Evolutionary conservation across 2,329 filamentous ascomycete species (phyloP).

Genomic region (Ceratocystis cubensis): DNA sequence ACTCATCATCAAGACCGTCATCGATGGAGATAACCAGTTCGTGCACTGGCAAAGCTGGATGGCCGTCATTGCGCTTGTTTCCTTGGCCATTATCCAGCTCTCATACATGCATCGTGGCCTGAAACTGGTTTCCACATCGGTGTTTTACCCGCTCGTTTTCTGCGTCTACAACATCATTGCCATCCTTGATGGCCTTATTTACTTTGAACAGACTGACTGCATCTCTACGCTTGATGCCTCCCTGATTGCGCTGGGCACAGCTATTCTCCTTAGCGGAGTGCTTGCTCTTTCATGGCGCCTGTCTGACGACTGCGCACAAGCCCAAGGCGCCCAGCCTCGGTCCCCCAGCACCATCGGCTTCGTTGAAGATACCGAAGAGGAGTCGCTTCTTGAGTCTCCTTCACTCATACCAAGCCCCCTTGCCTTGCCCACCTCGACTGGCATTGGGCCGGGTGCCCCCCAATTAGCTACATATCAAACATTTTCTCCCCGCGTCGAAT

Average conservation of each 20-base stretch:
- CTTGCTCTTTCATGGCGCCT: conserved; percentile 88
- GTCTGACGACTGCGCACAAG: conserved; percentile 47
- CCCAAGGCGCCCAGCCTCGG: conserved; percentile 35
- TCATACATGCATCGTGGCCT: conserved; percentile 92
- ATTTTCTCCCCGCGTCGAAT: conserved; percentile 32
- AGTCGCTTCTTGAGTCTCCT: conserved; percentile 24
- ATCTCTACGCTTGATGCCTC: conserved; percentile 64
- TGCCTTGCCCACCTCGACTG: conserved; percentile 29
- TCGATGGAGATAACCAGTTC: conserved; percentile 85
- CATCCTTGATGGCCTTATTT: conserved; percentile 92
- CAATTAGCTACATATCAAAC: conserved; percentile 19
- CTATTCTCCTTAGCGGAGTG: conserved; percentile 75
- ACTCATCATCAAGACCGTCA: conserved; percentile 71
- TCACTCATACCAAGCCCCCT: conserved; percentile 24
- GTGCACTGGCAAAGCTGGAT: conserved; percentile 90
- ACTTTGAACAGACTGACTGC: conserved; percentile 78
- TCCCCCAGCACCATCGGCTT: conserved; percentile 71
- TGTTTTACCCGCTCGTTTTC: conserved; percentile 93
- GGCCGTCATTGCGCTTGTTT: conserved; percentile 69
- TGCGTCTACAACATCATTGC: conserved; percentile 99
- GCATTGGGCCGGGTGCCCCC: conserved; percentile 26
- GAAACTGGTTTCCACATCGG: conserved; percentile 87
- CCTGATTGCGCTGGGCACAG: conserved; percentile 74
- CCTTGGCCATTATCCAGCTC: conserved; percentile 74
- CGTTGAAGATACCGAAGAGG: conserved; percentile 53